Evolutionary conservation across 164 flowering plant genomes (phyloP).

Genomic region (Magnolia sinica): DNA sequence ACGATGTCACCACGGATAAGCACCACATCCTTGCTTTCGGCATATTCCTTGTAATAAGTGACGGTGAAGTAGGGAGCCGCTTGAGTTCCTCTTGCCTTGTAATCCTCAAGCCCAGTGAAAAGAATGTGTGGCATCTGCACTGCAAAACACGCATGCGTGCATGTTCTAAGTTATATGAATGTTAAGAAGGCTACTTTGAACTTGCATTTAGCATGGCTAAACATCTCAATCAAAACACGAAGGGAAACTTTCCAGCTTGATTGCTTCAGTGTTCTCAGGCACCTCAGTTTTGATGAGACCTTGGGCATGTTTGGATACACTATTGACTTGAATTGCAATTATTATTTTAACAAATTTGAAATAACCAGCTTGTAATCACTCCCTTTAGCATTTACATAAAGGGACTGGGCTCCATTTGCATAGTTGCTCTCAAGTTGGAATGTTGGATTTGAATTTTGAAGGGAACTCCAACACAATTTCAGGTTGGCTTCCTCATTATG

Average conservation of each 20-base stretch:
- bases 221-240: too few relatives aligned
- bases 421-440: too few relatives aligned
- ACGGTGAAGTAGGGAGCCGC: conserved; percentile 84
- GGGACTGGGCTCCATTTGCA: too few relatives aligned
- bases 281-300: too few relatives aligned
- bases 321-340: too few relatives aligned
- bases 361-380: neutral
- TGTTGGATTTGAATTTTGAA: too few relatives aligned
- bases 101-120: conserved; percentile 97
- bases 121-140: conserved; percentile 83
- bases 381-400: neutral
- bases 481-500: too few relatives aligned
- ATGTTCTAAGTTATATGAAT: neutral
- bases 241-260: neutral
- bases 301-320: too few relatives aligned
- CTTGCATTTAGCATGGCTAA: too few relatives aligned
- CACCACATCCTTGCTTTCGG: conserved; percentile 80
- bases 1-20: conserved; percentile 87
- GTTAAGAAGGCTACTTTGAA: neutral
- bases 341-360: neutral
- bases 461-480: too few relatives aligned
- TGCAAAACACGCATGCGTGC: conserved; percentile 30
- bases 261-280: neutral
- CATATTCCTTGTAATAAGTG: conserved; percentile 73
- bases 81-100: conserved; percentile 96